Percentiles rank a stretch among this genome's conserved stretches.
These are phyloP conservation scores for Cytospora paraplurivora DNA, from an alignment of 2,329 filamentous ascomycete species.

Conservation along the genomic window DNA sequence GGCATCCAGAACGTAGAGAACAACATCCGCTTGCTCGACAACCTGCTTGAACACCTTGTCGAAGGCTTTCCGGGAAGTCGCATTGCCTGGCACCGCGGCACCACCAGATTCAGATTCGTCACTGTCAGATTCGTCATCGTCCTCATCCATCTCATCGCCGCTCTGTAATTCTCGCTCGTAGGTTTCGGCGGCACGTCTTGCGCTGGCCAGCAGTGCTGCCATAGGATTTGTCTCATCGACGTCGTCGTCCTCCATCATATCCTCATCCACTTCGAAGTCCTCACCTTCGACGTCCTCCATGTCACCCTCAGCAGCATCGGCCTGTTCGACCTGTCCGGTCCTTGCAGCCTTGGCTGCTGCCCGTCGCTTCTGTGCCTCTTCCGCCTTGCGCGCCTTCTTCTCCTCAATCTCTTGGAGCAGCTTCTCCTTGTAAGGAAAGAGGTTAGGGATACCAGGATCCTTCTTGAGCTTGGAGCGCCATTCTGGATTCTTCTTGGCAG, in stretches of 20 bases:
- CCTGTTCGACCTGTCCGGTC: conserved; percentile 49
- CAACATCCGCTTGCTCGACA: conserved; percentile 83
- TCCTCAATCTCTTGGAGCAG: conserved; percentile 94
- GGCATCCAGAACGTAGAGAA: conserved; percentile 91
- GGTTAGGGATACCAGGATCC: conserved; percentile 94
- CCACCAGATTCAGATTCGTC: conserved; percentile 58
- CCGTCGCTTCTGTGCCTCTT: conserved; percentile 70
- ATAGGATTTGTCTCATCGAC: conserved; percentile 80
- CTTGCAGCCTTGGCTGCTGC: conserved; percentile 71
- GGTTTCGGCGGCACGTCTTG: conserved; percentile 73
- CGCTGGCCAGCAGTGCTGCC: conserved; percentile 87
- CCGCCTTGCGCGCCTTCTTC: conserved; percentile 75
- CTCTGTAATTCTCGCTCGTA: conserved; percentile 69
- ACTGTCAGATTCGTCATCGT: conserved; percentile 44
- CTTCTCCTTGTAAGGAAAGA: conserved; percentile 97
- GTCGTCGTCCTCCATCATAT: conserved; percentile 52
- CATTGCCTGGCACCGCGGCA: conserved; percentile 53
- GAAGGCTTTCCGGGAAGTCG: conserved; percentile 79
- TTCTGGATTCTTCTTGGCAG: conserved; percentile 94
- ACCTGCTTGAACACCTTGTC: conserved; percentile 97
- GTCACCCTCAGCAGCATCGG: conserved; percentile 49
- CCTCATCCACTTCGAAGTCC: conserved; percentile 50
- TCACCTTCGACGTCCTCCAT: conserved; percentile 49
- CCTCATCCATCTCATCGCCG: conserved; percentile 51
- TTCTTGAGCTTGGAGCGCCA: conserved; percentile 96